Evolutionary conservation across 1,139 yeast species (phyloP).

Genomic region (Arxiozyma heterogenica): DNA sequence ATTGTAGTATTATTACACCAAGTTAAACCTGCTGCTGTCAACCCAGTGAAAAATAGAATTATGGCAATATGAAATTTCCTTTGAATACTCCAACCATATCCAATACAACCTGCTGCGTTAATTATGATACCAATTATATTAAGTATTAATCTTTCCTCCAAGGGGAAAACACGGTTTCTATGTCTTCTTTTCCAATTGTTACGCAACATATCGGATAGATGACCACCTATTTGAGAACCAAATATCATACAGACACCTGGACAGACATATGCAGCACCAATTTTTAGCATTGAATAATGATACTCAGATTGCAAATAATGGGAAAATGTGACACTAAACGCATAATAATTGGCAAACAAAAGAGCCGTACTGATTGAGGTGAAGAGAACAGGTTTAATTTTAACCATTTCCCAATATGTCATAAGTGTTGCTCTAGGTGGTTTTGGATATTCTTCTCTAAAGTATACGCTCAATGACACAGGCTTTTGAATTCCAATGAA

Average conservation of each 20-base stretch:
- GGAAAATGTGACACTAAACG: slow-evolving; percentile 44
- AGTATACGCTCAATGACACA: slow-evolving; percentile 16
- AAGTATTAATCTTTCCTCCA: slow-evolving; percentile 41
- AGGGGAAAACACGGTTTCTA: slow-evolving; percentile 25
- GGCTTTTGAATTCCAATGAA: slow-evolving; percentile 27
- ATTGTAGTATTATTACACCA: slow-evolving; percentile 53
- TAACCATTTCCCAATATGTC: slow-evolving; percentile 34
- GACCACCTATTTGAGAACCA: slow-evolving; percentile 47
- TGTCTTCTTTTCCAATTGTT: slow-evolving; percentile 26
- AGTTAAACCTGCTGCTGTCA: slow-evolving; percentile 48
- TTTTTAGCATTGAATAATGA: slow-evolving; percentile 32
- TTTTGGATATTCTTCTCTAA: slow-evolving; percentile 32
- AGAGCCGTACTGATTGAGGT: slow-evolving; percentile 45
- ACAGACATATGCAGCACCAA: slow-evolving; percentile 44
- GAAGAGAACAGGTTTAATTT: slow-evolving; percentile 39
- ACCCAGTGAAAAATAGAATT: slow-evolving; percentile 38
- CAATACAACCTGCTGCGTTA: slow-evolving; percentile 40
- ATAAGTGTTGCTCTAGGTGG: slow-evolving; percentile 43
- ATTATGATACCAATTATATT: slow-evolving; percentile 41
- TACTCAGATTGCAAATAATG: slow-evolving; percentile 36
- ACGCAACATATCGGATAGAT: slow-evolving; percentile 39
- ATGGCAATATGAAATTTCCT: slow-evolving; percentile 37
- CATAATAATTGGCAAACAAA: slow-evolving; percentile 49
- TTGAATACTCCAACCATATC: slow-evolving; percentile 49
- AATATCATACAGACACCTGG: slow-evolving; percentile 44